These are phyloP conservation scores for Nakaseomyces uthaithaninus DNA, from an alignment of 1,139 yeast genomes.

Conservation along the genomic window DNA sequence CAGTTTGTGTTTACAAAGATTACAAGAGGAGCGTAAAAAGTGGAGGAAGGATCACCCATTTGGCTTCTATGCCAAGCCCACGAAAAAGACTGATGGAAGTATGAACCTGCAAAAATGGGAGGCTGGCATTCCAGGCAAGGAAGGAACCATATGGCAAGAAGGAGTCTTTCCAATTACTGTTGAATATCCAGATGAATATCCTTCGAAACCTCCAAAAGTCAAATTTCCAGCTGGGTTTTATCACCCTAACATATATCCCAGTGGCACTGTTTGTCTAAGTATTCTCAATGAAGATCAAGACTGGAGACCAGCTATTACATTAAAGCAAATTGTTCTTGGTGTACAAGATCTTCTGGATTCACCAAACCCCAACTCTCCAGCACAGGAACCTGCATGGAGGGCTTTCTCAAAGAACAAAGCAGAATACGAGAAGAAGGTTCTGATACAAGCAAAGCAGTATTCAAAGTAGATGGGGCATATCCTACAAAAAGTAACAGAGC, in stretches of 20 bases:
- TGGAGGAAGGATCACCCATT: slow-evolving; percentile 99
- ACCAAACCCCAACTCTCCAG: slow-evolving; percentile 94
- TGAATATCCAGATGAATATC: slow-evolving; percentile 81
- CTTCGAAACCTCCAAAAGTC: slow-evolving; percentile 93
- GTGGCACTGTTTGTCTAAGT: slow-evolving; percentile 90
- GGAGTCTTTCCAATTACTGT: slow-evolving; percentile 85
- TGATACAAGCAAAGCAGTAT: slow-evolving; percentile 73
- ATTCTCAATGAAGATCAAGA: slow-evolving; percentile 92
- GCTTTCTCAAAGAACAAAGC: slow-evolving; percentile 64
- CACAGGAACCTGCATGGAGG: slow-evolving; percentile 94
- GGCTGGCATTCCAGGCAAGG: slow-evolving; percentile 93
- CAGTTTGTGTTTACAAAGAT: slow-evolving; percentile 62
- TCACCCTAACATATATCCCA: slow-evolving; percentile 95
- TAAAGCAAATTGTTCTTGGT: slow-evolving; percentile 84
- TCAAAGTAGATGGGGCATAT: slow-evolving; percentile 32
- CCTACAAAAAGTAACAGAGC: background rate
- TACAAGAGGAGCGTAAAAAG: slow-evolving; percentile 80
- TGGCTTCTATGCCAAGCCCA: slow-evolving; percentile 91
- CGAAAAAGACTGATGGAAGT: slow-evolving; percentile 67
- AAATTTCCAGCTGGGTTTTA: slow-evolving; percentile 81
- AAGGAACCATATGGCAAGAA: slow-evolving; percentile 72
- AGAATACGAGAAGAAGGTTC: slow-evolving; percentile 66
- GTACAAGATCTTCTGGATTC: slow-evolving; percentile 83
- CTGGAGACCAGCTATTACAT: slow-evolving; percentile 95
- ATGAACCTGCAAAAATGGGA: slow-evolving; percentile 82